Evolutionary conservation across 192 early-diverging fungal genomes (phyloP), one percentile per base, ranked within the genome.

Genomic region (Mortierella alpina): DNA sequence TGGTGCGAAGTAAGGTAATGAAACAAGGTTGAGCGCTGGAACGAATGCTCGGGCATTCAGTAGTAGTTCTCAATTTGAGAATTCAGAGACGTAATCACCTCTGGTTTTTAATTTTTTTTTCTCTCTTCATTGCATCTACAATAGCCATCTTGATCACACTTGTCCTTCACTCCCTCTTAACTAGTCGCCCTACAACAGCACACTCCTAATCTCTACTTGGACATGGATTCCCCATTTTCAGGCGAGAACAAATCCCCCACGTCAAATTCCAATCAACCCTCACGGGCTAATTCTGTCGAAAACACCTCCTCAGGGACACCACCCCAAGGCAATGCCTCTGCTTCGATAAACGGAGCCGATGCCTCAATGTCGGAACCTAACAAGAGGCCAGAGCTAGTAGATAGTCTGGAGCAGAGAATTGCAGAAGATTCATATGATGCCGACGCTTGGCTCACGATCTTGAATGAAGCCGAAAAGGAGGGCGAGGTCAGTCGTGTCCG

Each of bases 381-480:
- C 44, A 63, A 42, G 48, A 71, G 56, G 46, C 50, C 52, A 54
- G 51, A 62, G 17, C 7, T 57, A 15, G 22, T 50, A 6, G 65
- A 49, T 41, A 39, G 49, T 18, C 40, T 87, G 14, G 91, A 90
- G 63, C 83, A 83, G 51, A 86, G 86, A 42, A 85, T 87, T 63
- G 83, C 72, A 17, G 84, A 88, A 45, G 85, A 89, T 51, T 59
- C 69, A 12, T 88, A 88, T 72, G 90, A 95, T 70, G 73, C 87
- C 12, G 90, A 92, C 10, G 89, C 92, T 39, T 95, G 94, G 93
- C 59, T 79, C 31, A 81, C 78, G 2, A 68, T 95, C 31, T 79
- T 96, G 52, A 72, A 70, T 12, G 93, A 93, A 51, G 85, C 88
- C 31, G 86, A 90, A 45, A 66, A 82, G 44, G 80, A 78, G n/a